A percentile compares a stretch with the other conserved stretches of the same genome.
phyloP scores from a whole-genome alignment of 306 rosid species.

The Hippophae gyantsensis region DNA sequence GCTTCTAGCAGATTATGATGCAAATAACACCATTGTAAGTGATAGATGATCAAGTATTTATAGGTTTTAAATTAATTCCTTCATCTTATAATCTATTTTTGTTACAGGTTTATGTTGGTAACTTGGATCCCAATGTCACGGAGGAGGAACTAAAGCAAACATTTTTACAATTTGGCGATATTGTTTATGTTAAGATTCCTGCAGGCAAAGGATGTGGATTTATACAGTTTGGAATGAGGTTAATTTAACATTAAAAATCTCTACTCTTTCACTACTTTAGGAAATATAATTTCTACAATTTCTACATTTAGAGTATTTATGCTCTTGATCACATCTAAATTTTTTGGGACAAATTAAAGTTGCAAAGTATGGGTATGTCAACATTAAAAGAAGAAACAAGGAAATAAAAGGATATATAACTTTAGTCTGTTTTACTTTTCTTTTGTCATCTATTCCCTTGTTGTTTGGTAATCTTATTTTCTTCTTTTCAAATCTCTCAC shows the following conservation, averaged over 20 bases:
- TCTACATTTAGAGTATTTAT: too few relatives aligned
- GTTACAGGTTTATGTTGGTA: slow-evolving; percentile 20
- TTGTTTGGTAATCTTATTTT: slow-evolving; percentile 4
- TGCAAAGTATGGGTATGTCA: neutral
- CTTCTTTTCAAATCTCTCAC: neutral
- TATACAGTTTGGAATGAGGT: slow-evolving; percentile 21
- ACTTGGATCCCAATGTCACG: too few relatives aligned
- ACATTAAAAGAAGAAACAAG: neutral
- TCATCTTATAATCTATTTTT: slow-evolving; percentile 18
- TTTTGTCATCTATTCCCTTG: neutral
- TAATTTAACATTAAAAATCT: too few relatives aligned
- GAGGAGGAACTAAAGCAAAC: slow-evolving; percentile 85
- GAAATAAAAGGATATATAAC: neutral
- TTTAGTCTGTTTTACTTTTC: slow-evolving; percentile 5
- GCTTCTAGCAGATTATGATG: too few relatives aligned
- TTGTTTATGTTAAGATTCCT: slow-evolving; percentile 57
- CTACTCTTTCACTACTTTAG: too few relatives aligned
- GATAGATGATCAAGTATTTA: neutral
- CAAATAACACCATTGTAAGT: slow-evolving; percentile 50
- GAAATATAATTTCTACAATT: too few relatives aligned
- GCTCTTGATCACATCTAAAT: too few relatives aligned
- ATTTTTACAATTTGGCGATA: slow-evolving; percentile 74
- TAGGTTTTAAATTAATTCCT: slow-evolving; percentile 5
- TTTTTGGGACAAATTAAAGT: neutral
- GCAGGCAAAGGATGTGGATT: slow-evolving; percentile 76